phyloP scores from a whole-genome alignment of 106 monocot genomes.

The Apostasia ramifera region DNA sequence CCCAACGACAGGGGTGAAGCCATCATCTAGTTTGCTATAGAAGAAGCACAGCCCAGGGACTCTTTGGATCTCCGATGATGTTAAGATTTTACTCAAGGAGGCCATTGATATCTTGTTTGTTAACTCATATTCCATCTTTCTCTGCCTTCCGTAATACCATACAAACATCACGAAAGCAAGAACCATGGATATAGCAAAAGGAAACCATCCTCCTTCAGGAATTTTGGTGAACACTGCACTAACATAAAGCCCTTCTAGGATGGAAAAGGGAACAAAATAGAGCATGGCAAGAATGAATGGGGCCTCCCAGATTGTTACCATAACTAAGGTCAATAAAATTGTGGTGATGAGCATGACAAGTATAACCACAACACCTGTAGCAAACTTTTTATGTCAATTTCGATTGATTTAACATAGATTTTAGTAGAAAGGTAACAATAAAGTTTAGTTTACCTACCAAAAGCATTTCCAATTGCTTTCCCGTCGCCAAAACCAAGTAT shows the following conservation, averaged over 20 bases:
- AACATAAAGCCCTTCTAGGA: slow-evolving; percentile 56
- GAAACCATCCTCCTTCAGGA: slow-evolving; percentile 68
- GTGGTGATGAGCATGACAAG: slow-evolving; percentile 91
- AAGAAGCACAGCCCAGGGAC: slow-evolving; percentile 76
- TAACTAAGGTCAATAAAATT: slow-evolving; percentile 60
- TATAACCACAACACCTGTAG: slow-evolving; percentile 76
- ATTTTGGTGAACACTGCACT: slow-evolving; percentile 69
- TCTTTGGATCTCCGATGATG: slow-evolving; percentile 24
- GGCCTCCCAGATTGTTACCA: slow-evolving; percentile 68
- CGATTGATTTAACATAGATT: too few relatives aligned
- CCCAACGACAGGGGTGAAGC: slow-evolving; percentile 53
- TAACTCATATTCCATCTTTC: slow-evolving; percentile 52
- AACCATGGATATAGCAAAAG: slow-evolving; percentile 59
- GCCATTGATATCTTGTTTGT: slow-evolving; percentile 40
- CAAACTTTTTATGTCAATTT: background rate
- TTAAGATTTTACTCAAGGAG: slow-evolving; percentile 23
- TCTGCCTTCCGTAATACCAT: slow-evolving; percentile 69
- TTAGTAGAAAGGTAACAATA: background rate
- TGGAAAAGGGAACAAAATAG: slow-evolving; percentile 39
- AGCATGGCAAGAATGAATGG: slow-evolving; percentile 28
- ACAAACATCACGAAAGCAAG: slow-evolving; percentile 62
- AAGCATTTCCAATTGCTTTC: slow-evolving; percentile 70
- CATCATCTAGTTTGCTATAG: slow-evolving; percentile 60
- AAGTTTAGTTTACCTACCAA: slow-evolving; percentile 28
- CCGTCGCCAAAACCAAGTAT: slow-evolving; percentile 69